These are phyloP conservation scores for Epithemia pelagica DNA, from an alignment of 108 stramenopile species.

Conservation along the genomic window DNA sequence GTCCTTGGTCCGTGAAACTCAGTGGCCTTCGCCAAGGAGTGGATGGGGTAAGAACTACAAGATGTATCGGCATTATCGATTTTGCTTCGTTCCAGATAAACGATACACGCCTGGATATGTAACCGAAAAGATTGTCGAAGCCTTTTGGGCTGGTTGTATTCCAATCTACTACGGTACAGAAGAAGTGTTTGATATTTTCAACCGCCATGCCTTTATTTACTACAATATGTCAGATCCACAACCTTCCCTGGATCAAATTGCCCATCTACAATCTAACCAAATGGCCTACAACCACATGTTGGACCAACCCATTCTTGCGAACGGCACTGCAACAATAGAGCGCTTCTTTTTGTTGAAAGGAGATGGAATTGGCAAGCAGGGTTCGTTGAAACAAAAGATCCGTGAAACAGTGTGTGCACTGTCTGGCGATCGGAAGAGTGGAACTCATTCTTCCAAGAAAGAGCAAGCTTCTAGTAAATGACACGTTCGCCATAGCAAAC, in stretches of 20 bases:
- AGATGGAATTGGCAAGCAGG: conserved; percentile 25
- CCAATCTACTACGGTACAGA: conserved; percentile 52
- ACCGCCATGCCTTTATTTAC: conserved; percentile 43
- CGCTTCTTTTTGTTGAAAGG: conserved; percentile 26
- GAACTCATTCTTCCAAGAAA: no score
- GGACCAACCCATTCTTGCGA: conserved; percentile 1
- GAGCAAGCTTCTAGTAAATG: no score
- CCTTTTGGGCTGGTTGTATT: conserved; percentile 42
- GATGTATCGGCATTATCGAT: conserved; percentile 16
- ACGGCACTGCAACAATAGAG: not conserved
- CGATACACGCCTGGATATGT: conserved; percentile 32
- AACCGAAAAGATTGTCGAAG: conserved; percentile 60
- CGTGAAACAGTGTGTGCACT: conserved; percentile 25
- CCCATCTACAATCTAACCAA: conserved; percentile 7
- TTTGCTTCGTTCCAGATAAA: conserved; percentile 57
- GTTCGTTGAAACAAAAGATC: conserved; percentile 22
- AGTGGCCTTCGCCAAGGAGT: not conserved
- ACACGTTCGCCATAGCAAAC: no score
- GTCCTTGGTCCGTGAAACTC: not conserved
- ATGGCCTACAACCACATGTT: not conserved
- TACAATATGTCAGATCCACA: conserved; percentile 44
- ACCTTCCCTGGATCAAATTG: conserved; percentile 31
- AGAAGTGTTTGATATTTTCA: conserved; percentile 49
- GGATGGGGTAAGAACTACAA: not conserved
- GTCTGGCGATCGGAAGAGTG: no score